Evolutionary conservation across 139 green algal genomes (phyloP), one percentile per base, ranked within the genome.

Genomic region (Diplosphaera chodatii): DNA sequence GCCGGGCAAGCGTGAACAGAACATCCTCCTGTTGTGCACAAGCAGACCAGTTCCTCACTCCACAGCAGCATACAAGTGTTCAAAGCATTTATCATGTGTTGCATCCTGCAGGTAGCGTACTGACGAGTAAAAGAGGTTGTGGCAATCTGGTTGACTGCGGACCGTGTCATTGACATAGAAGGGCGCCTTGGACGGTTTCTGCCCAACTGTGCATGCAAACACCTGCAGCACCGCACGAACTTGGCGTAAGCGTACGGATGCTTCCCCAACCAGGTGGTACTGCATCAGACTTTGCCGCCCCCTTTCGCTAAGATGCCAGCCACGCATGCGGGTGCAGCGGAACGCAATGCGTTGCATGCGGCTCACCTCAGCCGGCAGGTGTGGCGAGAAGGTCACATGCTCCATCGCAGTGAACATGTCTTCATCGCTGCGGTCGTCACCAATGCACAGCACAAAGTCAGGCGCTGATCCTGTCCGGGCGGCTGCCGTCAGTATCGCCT

Each of bases 351-450:
- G n/a, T n/a, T n/a, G n/a, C n/a, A n/a, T n/a, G n/a, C n/a, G n/a
- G 21, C 65, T 34, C 28, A 81, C 76, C 80, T 93, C 77, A 29
- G 78, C 85, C 20, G 74, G 68, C 64, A 83, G 76, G 74, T 88
- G 78, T 1, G 82, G 78, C 32, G 75, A 82, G 66, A 84, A 85
- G 67, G 73, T 72, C 32, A 92, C 74, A 67, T 87, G 73, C 74
- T 98, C 93, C 15, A 99, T 91, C 18, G 84, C 78, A 4, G 77
- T 87, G 80, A 98, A 99, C 95, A 99, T 99, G 74, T 98, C 93
- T 81, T 99, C 95, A 67, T 99, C 95, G 27, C 80, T 92, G n/a
- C 87, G 75, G 84, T 99, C 95, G 78, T 99, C 93, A 23, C 95
- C 95, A 28, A 99, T 89, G 76, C 93, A 98, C 59, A 99, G 82